Base-by-base conservation (phyloP, 257 asterid species). In the Sherardia arvensis region DNA sequence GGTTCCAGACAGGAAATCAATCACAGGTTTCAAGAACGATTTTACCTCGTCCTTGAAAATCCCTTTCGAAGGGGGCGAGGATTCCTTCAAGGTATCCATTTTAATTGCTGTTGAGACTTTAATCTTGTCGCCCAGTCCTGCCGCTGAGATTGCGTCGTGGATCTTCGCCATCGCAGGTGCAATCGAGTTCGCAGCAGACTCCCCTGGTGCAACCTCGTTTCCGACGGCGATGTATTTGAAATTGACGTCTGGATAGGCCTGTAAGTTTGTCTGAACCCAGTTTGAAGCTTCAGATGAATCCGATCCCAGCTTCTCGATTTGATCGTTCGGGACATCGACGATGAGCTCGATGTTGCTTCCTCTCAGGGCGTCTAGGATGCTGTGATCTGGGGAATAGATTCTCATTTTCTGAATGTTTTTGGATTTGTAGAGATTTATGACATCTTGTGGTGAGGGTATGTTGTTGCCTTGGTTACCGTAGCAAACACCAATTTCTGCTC, bases 211-310 rank as follows among this genome's bases (percentile, higher is more conserved):
- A 14, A 79, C 58, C 53, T 79, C 81, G 14, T 82, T 82, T 51
- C 88, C 85, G 1, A 73, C 80, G 3, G 70, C 72, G 9, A 75
- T 48, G 71, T 73, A 79, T 49, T 57, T 73, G 74, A 83, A 73
- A 1, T 29, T 75, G 43, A 82, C 78, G 45, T 66, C 51, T 0
- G 62, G 34, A 14, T 64, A 71, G 7, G 4, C 32, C 7, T 11
- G 54, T 0, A 79, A 33, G 59, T 83, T 74, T 20, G 11, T 22
- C 30, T 48, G 61, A n/a, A 82, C 69, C 88, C 88, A 80, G 23
- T 12, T 8, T n/a, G 77, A 67, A 10, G 60, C 75, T 26, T 15
- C 51, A 20, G 43, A 17, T 15, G 64, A 30, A 47, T 68, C 25
- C 3, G 80, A 34, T 8, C 63, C 75, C 8, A 82, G 49, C 15